Base-by-base conservation (phyloP, 179 eudicot species). In the Drosera spatulata region DNA sequence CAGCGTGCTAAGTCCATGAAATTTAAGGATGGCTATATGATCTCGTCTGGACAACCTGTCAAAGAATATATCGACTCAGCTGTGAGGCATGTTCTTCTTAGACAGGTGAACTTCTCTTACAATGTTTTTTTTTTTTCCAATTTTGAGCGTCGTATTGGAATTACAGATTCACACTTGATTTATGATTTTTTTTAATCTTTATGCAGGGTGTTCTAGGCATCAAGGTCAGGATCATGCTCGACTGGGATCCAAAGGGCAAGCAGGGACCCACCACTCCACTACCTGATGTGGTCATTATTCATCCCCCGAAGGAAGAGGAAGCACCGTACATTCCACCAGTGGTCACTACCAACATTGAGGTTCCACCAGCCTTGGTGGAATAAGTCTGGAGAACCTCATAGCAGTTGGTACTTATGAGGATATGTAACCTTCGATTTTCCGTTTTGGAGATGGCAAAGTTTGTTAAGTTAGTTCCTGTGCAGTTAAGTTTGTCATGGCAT, bases 21-120 rank as follows among this genome's bases (percentile, higher is more conserved):
- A 42, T 77, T 77, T 53, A 69, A 77, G 70, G 81, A 69, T 58
- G 69, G 76, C 5, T 79, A 72, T 59, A 79, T 79, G 83, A 72
- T 79, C 47, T 78, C 82, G 10, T 79, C 83, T 58, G 83, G 83
- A 11, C 83, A 79, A 48, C 83, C 79, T 12, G 74, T 72, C 52
- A 79, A 75, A 9, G 83, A 79, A 56, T 79, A 79, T 68, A 79
- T 79, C 41, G 79, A 79, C 68, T 60, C 79, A 1, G 83, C 79
- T 55, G 70, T 75, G 39, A 64, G 78, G n/a, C 81, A 77, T 55
- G 75, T 77, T 50, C 71, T 77, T 4, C 73, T 77, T 10, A 70
- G 81, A 67, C 81, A 77, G 81, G 81, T 77, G 10, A 41, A 60
- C 47, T 60, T 43, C 53, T 33, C 33, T 8, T 41, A 7, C 39